phyloP scores from a whole-genome alignment of 179 eudicot species.

The Beta lomatogona region DNA sequence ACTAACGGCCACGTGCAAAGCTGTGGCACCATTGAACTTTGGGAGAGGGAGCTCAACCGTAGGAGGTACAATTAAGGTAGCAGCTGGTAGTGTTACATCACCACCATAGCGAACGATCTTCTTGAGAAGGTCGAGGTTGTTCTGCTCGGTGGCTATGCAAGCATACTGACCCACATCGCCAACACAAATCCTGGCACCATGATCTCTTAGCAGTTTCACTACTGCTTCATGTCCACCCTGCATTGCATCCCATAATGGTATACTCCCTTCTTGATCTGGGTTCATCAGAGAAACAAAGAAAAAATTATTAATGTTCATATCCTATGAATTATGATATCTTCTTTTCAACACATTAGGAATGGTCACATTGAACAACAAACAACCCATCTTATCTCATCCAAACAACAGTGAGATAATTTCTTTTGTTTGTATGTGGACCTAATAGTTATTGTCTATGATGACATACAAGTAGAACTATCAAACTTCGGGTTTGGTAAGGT shows the following conservation, averaged over 20 bases:
- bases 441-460: too few species aligned
- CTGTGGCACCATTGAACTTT: slow-evolving; percentile 56
- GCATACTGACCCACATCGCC: slow-evolving; percentile 77
- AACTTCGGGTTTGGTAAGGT: too few species aligned
- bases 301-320: too few species aligned
- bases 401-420: too few species aligned
- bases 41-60: slow-evolving; percentile 51
- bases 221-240: slow-evolving; percentile 49
- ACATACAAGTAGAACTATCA: too few species aligned
- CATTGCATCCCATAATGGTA: slow-evolving; percentile 94
- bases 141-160: slow-evolving; percentile 63
- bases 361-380: too few species aligned
- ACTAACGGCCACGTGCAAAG: slow-evolving; percentile 66
- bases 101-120: slow-evolving; percentile 55
- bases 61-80: slow-evolving; percentile 10
- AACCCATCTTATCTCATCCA: too few species aligned
- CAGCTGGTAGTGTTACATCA: slow-evolving; percentile 45
- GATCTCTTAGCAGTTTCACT: slow-evolving; percentile 47
- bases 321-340: background rate
- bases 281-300: background rate
- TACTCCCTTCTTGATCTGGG: slow-evolving; percentile 77
- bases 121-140: slow-evolving; percentile 63
- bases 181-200: slow-evolving; percentile 53
- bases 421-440: too few species aligned
- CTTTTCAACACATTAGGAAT: background rate